Conservation (phyloP, 495 filamentous ascomycete genomes). For the Bathelium albidoporum region DNA sequence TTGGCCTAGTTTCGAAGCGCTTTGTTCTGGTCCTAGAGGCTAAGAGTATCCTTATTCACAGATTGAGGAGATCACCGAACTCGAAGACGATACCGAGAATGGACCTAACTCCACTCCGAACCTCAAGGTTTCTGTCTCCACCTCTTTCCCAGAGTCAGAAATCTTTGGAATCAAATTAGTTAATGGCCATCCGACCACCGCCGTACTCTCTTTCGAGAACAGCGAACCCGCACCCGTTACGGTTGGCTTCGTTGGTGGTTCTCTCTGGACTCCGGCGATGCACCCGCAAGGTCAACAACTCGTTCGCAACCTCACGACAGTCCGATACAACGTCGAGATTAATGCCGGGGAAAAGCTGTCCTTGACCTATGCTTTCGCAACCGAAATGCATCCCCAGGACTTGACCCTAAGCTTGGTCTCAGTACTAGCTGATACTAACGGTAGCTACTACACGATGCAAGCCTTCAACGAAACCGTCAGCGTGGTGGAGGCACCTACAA, state of each 20-base stretch:
- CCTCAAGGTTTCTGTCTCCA: conserved; percentile 63
- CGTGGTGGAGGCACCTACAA: conserved; percentile 85
- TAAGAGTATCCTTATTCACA: background rate
- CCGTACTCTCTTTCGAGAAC: conserved; percentile 74
- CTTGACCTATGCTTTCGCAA: conserved; percentile 72
- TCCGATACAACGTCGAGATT: conserved; percentile 62
- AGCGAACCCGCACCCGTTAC: conserved; percentile 66
- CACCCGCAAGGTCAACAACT: conserved; percentile 44
- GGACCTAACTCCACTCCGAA: conserved; percentile 33
- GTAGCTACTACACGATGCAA: conserved; percentile 59
- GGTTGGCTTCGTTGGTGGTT: conserved; percentile 68
- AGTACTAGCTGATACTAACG: conserved; percentile 54
- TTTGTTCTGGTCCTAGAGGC: background rate
- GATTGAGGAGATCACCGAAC: conserved; percentile 32
- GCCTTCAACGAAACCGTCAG: conserved; percentile 81
- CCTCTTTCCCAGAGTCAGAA: conserved; percentile 77
- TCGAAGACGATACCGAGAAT: conserved; percentile 29
- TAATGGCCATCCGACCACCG: conserved; percentile 80
- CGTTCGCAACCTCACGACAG: conserved; percentile 74
- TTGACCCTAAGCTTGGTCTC: conserved; percentile 69
- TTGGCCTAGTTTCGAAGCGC: background rate
- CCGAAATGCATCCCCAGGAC: conserved; percentile 90
- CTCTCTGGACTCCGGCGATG: conserved; percentile 46
- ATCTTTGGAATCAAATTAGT: conserved; percentile 93
- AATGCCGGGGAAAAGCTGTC: conserved; percentile 66